Conservation (phyloP, 2,329 filamentous ascomycete species). For the Macrophomina tecta region DNA sequence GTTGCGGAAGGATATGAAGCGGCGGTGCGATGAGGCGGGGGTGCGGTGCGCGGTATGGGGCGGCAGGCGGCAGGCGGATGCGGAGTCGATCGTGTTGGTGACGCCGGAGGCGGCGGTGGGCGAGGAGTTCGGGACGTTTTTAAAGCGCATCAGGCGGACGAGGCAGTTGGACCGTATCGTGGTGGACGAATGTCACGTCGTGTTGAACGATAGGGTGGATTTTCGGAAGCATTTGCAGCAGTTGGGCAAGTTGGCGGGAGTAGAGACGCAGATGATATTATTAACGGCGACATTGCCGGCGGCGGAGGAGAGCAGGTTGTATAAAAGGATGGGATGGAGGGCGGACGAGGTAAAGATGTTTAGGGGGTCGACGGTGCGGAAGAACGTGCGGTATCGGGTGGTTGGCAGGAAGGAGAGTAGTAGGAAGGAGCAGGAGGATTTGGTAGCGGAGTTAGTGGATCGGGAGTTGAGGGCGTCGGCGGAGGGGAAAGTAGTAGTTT, state of each 20-base stretch:
- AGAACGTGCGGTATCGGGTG: not conserved
- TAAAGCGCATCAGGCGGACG: constrained; percentile 20
- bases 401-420: not conserved
- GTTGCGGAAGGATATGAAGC: constrained; percentile 29
- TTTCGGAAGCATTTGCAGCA: constrained; percentile 12
- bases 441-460: not conserved
- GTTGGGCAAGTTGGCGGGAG: constrained; percentile 22
- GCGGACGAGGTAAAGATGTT: not conserved
- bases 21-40: constrained; percentile 20
- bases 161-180: constrained; percentile 28
- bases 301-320: constrained; percentile 19
- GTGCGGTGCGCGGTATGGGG: constrained; percentile 23
- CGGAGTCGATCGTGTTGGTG: constrained; percentile 30
- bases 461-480: not conserved
- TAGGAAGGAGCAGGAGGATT: not conserved
- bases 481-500: not conserved
- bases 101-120: constrained; percentile 30
- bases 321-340: not conserved
- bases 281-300: constrained; percentile 29
- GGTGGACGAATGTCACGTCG: constrained; percentile 27
- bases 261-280: constrained; percentile 24
- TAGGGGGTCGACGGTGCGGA: not conserved
- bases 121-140: constrained; percentile 28
- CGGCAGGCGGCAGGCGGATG: constrained; percentile 23
- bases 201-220: constrained; percentile 15